Evolutionary conservation across 176 grass and related monocot species (phyloP), one percentile per base, ranked within the genome.

Genomic region (Oryza brachyantha): DNA sequence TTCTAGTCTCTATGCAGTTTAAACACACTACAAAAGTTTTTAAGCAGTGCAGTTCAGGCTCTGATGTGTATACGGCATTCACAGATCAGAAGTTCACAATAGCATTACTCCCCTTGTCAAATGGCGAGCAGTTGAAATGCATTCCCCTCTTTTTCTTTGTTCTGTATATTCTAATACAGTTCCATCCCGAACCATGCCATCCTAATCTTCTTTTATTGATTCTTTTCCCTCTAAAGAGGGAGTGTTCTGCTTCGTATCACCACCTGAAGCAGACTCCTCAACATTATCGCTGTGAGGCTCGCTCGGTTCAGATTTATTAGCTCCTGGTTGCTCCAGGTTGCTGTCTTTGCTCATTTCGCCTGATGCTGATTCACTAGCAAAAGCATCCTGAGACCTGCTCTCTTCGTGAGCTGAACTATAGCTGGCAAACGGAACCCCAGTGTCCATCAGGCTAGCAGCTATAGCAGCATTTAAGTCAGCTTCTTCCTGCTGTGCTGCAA

Each of bases 381-480:
- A 32, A 70, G 71, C 34, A 70, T 79, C 57, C 13, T 69, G 41
- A 62, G 64, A 19, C 17, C 46, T 76, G 46, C 34, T 66, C n/a
- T 32, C 29, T 62, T 32, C 75, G 76, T 85, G 75, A 43, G 40
- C 24, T 60, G 58, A 39, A 34, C 41, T 7, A 24, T 63, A 35
- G 34, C 64, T 75, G n/a, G 14, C 41, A 64, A 84, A 84, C 64
- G 70, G 11, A 58, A 54, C 62, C 14, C 63, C 76, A 9, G 66
- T 69, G 72, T 94, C 92, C 84, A 94, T 65, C 79, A 98, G 86
- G 88, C 96, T 98, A 85, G 96, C 96, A 28, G 88, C 76, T 70
- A 98, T 94, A 19, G 96, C 96, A 36, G 92, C 96, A 71, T 94
- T 94, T 61, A 98, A 61, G 59, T 94, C 96, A 43, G 78, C 96